phyloP scores from a whole-genome alignment of 1,139 yeast genomes.

The Debaryomyces robertsiae region DNA sequence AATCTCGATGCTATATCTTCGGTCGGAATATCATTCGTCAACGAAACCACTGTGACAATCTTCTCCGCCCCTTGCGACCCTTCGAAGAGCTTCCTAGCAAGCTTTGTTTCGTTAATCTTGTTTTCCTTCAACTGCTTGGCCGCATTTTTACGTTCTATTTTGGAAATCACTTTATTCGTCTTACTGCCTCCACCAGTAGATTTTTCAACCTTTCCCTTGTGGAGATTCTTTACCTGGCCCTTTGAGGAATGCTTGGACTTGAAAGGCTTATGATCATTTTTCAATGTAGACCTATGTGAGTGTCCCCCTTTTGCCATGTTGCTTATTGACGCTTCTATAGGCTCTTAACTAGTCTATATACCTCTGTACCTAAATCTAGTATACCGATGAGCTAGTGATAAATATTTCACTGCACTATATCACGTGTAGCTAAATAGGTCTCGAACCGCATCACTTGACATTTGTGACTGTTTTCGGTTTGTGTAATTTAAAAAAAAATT shows the following conservation, averaged over 20 bases:
- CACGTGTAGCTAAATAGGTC: conserved; percentile 1
- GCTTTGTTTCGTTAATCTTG: conserved; percentile 60
- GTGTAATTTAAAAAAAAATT: conserved; percentile 14
- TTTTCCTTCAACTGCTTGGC: conserved; percentile 76
- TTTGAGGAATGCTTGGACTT: conserved; percentile 92
- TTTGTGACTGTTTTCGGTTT: conserved; percentile 4
- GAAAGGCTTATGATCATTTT: conserved; percentile 85
- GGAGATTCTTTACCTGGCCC: conserved; percentile 75
- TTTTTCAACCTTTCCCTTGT: conserved; percentile 89
- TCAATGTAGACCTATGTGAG: conserved; percentile 80
- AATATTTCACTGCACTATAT: background rate
- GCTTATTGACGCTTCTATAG: background rate
- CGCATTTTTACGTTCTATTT: conserved; percentile 74
- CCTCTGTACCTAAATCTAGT: no score
- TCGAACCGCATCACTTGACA: background rate
- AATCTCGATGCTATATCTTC: conserved; percentile 57
- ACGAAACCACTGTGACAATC: conserved; percentile 76
- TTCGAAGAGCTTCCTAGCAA: conserved; percentile 69
- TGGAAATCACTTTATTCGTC: conserved; percentile 51
- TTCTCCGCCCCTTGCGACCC: conserved; percentile 82
- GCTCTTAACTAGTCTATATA: no score
- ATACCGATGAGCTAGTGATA: background rate
- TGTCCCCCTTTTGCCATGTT: conserved; percentile 66
- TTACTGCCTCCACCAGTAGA: conserved; percentile 32
- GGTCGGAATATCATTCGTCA: conserved; percentile 71